Evolutionary conservation across 2,329 filamentous ascomycete species (phyloP).

Genomic region (Phialophora expanda): DNA sequence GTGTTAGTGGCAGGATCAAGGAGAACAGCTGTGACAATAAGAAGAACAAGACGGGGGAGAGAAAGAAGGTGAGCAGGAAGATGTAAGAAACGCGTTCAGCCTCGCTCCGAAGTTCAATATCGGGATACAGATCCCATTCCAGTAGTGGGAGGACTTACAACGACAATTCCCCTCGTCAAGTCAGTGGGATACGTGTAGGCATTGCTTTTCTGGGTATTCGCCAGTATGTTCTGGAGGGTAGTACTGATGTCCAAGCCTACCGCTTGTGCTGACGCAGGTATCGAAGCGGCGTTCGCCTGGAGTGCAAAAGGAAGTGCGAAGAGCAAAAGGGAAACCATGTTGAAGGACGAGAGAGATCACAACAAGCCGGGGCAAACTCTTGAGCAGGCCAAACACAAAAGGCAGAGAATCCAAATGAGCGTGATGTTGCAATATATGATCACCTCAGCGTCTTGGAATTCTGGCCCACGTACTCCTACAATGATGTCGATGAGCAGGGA

Average conservation of each 20-base stretch:
- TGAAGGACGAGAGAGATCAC: background rate
- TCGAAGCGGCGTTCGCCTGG: conserved; percentile 20
- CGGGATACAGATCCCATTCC: background rate
- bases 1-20: background rate
- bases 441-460: background rate
- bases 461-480: background rate
- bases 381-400: background rate
- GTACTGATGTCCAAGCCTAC: conserved; percentile 28
- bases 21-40: background rate
- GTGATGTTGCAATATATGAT: background rate
- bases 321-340: conserved; percentile 28
- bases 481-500: background rate
- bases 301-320: conserved; percentile 23
- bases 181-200: conserved; percentile 45
- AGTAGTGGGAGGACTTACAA: conserved; percentile 41
- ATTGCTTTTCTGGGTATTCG: conserved; percentile 36
- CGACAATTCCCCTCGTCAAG: conserved; percentile 47
- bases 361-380: background rate
- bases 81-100: background rate
- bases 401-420: background rate
- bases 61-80: background rate
- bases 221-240: conserved; percentile 38
- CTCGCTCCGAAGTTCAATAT: background rate
- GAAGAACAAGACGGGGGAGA: background rate
- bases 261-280: conserved; percentile 29